Evolutionary conservation across 1,139 yeast genomes (phyloP).

Genomic region (Spathaspora sp.): DNA sequence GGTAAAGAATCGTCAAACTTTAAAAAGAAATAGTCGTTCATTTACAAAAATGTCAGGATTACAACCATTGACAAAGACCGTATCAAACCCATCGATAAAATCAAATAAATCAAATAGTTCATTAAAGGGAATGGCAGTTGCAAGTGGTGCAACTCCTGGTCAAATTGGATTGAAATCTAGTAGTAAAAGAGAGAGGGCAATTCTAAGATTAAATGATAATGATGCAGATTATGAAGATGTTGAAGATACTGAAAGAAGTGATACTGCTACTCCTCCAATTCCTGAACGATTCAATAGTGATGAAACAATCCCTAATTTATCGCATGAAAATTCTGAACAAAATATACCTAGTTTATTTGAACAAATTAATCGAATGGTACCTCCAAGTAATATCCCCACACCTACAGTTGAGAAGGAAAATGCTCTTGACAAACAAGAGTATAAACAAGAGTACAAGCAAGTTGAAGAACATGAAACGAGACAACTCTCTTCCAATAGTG

Average conservation of each 20-base stretch:
- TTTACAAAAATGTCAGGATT: constrained; percentile 36
- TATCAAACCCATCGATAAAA: constrained; percentile 28
- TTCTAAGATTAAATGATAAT: constrained; percentile 36
- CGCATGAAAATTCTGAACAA: constrained; percentile 10
- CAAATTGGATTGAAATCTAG: constrained; percentile 38
- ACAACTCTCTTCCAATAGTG: constrained; percentile 2
- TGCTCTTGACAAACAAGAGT: not conserved
- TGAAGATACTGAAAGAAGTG: constrained; percentile 13
- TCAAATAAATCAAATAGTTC: constrained; percentile 37
- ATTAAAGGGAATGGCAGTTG: constrained; percentile 26
- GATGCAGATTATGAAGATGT: constrained; percentile 35
- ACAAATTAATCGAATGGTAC: constrained; percentile 15
- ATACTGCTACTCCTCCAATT: constrained; percentile 9
- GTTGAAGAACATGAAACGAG: not conserved
- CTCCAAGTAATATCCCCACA: constrained; percentile 10
- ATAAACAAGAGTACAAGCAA: not conserved
- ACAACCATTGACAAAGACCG: constrained; percentile 43
- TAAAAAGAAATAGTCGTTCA: constrained; percentile 39
- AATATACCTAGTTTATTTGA: constrained; percentile 16
- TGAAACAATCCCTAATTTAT: constrained; percentile 10
- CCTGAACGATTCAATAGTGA: constrained; percentile 16
- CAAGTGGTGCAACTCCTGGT: constrained; percentile 1
- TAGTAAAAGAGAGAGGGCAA: constrained; percentile 41
- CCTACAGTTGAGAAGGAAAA: constrained; percentile 7
- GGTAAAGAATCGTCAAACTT: constrained; percentile 21